Conservation (phyloP, 2,329 filamentous ascomycete species). For the Fonsecaea multimorphosa region DNA sequence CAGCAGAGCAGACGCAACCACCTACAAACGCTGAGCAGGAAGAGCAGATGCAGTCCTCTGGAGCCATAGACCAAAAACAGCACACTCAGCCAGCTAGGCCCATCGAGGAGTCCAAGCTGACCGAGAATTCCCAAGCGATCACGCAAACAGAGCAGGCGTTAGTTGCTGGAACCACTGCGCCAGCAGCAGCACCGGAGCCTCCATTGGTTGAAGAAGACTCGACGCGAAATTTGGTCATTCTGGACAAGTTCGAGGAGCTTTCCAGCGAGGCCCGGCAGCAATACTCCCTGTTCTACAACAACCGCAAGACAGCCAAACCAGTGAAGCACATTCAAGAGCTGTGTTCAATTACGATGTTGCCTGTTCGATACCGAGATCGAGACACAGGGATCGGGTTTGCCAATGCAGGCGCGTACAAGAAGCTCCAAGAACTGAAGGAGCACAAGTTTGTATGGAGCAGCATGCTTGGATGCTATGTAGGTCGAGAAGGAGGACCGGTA, state of each 20-base stretch:
- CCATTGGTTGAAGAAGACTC: slow-evolving; percentile 55
- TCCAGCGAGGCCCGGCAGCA: slow-evolving; percentile 60
- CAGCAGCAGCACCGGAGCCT: not conserved
- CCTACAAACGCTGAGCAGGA: not conserved
- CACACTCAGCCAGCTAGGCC: not conserved
- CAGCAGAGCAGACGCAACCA: not conserved
- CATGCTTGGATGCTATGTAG: slow-evolving; percentile 82
- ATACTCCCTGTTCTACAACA: slow-evolving; percentile 62
- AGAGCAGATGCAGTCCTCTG: not conserved
- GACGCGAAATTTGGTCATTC: slow-evolving; percentile 63
- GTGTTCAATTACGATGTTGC: slow-evolving; percentile 82
- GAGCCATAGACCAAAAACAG: not conserved
- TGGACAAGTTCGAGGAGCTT: slow-evolving; percentile 64
- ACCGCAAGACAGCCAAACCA: slow-evolving; percentile 55
- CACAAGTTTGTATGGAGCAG: slow-evolving; percentile 84
- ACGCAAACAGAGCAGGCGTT: not conserved
- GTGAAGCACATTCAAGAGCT: slow-evolving; percentile 59
- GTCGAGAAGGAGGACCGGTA: slow-evolving; percentile 55
- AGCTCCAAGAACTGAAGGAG: slow-evolving; percentile 72
- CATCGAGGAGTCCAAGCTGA: not conserved
- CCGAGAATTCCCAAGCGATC: not conserved
- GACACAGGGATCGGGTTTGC: slow-evolving; percentile 81
- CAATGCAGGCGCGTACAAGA: slow-evolving; percentile 74
- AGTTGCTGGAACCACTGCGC: not conserved
- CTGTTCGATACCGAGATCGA: slow-evolving; percentile 84